A percentile compares a stretch with the other conserved stretches of the same genome.
These are phyloP conservation scores for Picea glauca DNA, from an alignment of 75 land plant genomes.

Conservation along the genomic window DNA sequence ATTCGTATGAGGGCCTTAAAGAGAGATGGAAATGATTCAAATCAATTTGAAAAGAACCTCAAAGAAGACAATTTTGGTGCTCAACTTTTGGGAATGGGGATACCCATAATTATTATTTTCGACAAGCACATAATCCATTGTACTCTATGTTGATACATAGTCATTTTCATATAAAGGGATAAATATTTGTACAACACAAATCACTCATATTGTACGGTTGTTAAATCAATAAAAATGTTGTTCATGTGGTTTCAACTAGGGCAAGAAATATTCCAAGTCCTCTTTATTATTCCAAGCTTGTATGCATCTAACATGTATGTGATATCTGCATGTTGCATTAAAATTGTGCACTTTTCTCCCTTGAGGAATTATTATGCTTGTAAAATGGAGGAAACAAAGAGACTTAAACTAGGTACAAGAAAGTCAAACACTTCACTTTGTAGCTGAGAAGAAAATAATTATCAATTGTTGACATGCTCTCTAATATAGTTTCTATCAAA, in stretches of 20 bases:
- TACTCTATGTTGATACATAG: no score
- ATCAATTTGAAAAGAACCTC: no score
- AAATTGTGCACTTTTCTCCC: conserved; percentile 85
- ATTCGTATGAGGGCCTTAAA: no score
- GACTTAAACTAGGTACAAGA: conserved; percentile 1
- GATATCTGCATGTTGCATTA: conserved; percentile 63
- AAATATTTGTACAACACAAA: no score
- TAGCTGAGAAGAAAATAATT: neutral
- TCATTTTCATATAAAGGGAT: no score
- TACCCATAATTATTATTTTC: no score
- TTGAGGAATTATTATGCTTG: conserved; percentile 85
- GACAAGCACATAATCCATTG: no score
- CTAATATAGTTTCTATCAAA: conserved; percentile 75
- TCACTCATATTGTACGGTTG: neutral
- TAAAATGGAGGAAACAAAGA: neutral
- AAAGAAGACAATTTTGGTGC: no score
- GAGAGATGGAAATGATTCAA: no score
- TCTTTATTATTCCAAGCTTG: neutral
- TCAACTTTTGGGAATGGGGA: no score
- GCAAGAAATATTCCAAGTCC: neutral
- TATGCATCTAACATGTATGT: conserved; percentile 27
- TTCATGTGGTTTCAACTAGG: neutral
- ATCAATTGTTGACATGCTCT: conserved; percentile 55
- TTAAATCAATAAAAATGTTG: neutral
- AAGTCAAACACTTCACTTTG: no score